A percentile compares a stretch with the other conserved stretches of the same genome.
phyloP scores from a whole-genome alignment of 495 filamentous ascomycete species.

The Podospora conica region DNA sequence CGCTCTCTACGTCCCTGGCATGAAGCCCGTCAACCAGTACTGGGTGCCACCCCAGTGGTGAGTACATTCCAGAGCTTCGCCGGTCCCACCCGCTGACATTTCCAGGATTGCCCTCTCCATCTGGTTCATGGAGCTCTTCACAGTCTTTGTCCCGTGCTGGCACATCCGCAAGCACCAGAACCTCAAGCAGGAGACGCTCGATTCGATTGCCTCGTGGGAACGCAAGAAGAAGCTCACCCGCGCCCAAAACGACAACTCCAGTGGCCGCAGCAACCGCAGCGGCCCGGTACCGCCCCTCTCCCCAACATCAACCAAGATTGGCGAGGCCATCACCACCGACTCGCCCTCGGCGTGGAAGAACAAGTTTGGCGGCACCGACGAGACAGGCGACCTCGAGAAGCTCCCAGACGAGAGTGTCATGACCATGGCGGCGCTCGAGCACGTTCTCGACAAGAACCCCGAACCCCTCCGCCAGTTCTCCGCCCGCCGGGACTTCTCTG shows the following conservation, averaged over 20 bases:
- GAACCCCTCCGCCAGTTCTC: conserved; percentile 53
- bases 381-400: conserved; percentile 15
- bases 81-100: not conserved
- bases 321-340: conserved; percentile 14
- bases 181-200: conserved; percentile 27
- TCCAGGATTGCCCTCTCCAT: conserved; percentile 29
- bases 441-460: conserved; percentile 50
- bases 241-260: conserved; percentile 3
- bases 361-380: conserved; percentile 16
- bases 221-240: conserved; percentile 24
- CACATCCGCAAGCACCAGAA: conserved; percentile 23
- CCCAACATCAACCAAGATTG: conserved; percentile 22
- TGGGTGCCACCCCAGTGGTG: conserved; percentile 50
- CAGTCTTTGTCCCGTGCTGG: conserved; percentile 41
- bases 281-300: conserved; percentile 10
- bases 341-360: conserved; percentile 17
- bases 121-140: conserved; percentile 46
- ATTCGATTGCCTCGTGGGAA: conserved; percentile 28
- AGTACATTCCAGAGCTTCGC: conserved; percentile 7
- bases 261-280: conserved; percentile 5
- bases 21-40: conserved; percentile 49
- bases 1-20: conserved; percentile 51
- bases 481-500: conserved; percentile 57
- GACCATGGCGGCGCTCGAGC: conserved; percentile 55
- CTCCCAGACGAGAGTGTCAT: conserved; percentile 38